Conservation (phyloP, 352 stramenopile species). For the Pelagophyceae sp. region DNA sequence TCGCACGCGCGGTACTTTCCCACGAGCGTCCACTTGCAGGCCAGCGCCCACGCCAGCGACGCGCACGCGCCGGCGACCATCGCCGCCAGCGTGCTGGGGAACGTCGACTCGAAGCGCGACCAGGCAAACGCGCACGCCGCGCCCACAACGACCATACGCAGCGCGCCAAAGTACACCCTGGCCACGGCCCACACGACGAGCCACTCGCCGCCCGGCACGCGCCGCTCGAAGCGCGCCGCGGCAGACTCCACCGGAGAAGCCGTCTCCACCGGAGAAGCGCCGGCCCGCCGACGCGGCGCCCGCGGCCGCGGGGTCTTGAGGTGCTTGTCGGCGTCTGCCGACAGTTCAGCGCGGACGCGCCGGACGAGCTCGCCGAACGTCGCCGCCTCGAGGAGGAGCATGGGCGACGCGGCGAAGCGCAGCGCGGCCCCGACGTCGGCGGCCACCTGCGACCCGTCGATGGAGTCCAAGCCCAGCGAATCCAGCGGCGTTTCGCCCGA, state of each 20-base stretch:
- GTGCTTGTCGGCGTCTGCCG: no score
- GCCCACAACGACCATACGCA: not conserved
- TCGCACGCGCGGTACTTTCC: not conserved
- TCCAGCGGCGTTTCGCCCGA: not conserved
- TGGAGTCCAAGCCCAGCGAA: not conserved
- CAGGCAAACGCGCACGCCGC: not conserved
- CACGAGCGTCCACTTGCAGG: not conserved
- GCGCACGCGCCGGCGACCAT: not conserved
- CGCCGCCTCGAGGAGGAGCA: constrained; percentile 1
- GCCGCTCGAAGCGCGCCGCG: not conserved
- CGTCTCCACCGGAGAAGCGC: no score
- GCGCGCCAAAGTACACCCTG: no score
- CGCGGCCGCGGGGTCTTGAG: no score
- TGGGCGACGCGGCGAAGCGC: not conserved
- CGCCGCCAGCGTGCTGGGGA: not conserved
- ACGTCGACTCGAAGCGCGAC: not conserved
- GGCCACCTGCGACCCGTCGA: not conserved
- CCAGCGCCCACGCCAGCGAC: not conserved
- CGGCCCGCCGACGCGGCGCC: no score
- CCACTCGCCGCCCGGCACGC: not conserved
- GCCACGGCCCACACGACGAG: not conserved
- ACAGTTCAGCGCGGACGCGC: not conserved
- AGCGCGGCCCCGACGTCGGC: not conserved
- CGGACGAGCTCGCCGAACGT: not conserved
- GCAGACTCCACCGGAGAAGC: not conserved